Base-by-base conservation (phyloP, 306 rosid species). In the Lupinus albus region DNA sequence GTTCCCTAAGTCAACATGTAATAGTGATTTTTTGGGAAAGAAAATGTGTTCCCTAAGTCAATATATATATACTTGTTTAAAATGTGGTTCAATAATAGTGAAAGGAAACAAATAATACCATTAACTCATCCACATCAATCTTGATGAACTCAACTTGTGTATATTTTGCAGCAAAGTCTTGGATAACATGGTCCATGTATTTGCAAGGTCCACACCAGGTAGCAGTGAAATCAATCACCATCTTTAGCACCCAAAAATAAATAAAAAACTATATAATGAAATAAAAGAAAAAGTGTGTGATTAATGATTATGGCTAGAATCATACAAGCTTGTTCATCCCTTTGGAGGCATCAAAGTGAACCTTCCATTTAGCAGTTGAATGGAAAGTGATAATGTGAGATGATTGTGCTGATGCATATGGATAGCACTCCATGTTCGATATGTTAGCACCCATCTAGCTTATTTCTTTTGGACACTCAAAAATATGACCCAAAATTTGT, bases 201-300 rank as follows among this genome's bases (percentile, higher is more conserved):
- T 82, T 83, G 79, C 98, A 92, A 45, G 96, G 95, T 74, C 81
- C 89, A 52, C 98, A 92, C 96, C 96, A 92, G 3, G 85, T 53
- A 58, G 98, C 96, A 25, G 95, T 79, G 81, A 92, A 92, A 68
- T 89, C 88, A 11, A 92, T 66, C 81, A 92, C 95, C 84, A 85
- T 38, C 98, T 91, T 46, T 56, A 70, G 42, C 46, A 39, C 45
- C 59, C 25, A 20, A 20, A 1, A 20, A 20, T 20, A 20, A 55
- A 5, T n/a, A 41, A 25, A 48, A 21, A 15, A 1, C 5, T 14
- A 14, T 1, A 25, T 25, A 53, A 49, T 9, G 3, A 16, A 21
- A 12, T 8, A 16, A 9, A 45, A 11, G 16, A 15, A 18, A 50
- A 48, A 59, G 45, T 39, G 8, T 7, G 2, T 48, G 6, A 14